Base-by-base conservation (phyloP, 306 rosid species). In the Pterocarpus macrocarpus region DNA sequence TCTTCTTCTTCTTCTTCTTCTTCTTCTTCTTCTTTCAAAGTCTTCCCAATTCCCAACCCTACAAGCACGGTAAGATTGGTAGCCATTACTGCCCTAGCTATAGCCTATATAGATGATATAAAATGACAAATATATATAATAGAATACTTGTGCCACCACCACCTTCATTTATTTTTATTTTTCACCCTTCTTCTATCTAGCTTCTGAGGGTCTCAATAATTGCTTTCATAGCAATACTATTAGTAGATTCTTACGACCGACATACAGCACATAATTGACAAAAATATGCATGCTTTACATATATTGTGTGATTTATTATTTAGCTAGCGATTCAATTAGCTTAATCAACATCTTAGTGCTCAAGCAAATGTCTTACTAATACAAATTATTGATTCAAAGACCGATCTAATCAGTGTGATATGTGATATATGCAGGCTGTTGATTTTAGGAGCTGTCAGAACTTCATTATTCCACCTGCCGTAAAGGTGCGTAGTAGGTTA, bases 381-480 rank as follows among this genome's bases (percentile, higher is more conserved):
- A 22, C 28, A 22, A 22, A 22, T 22, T 22, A 22, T 22, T 22
- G 28, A 22, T 22, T 22, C 28, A 22, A 22, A 22, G 28, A 22
- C 28, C 28, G 28, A 22, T 1, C 28, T 22, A 22, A 22, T 22
- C 28, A 22, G 28, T 22, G 1, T 22, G 28, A 22, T 22, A 22
- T 22, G 28, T 22, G 28, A 22, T 22, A 22, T 22, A 22, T 71
- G 74, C 90, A 88, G 89, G 85, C 79, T 10, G 90, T 77, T 65
- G 90, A 90, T 87, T 89, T 87, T 50, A 81, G 83, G 82, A 85
- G 85, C 57, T 83, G 57, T 14, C 87, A 85, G 73, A 82, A 66
- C 86, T 80, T 78, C 45, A 4, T 50, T 50, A 81, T 77, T 43
- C 85, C 89, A 33, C 80, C 86, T 4, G 15, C 49, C 2, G 77